Evolutionary conservation across 257 asterid species (phyloP).

Genomic region (Osmanthus fragrans): DNA sequence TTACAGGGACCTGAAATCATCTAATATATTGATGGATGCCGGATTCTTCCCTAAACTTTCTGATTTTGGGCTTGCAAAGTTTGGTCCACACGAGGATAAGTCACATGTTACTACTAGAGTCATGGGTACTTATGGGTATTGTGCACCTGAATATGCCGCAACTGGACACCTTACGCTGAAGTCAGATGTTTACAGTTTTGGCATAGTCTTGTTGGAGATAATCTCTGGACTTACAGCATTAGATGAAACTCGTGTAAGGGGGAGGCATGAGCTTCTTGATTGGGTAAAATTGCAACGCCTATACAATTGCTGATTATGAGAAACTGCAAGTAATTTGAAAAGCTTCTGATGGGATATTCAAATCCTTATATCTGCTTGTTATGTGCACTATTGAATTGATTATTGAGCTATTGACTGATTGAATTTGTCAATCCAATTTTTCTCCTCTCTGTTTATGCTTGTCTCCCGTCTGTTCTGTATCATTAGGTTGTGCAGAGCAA

Average conservation of each 20-base stretch:
- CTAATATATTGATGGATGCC: slow-evolving; percentile 48
- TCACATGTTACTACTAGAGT: slow-evolving; percentile 54
- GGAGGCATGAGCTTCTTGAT: slow-evolving; percentile 26
- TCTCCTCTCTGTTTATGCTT: too few species aligned
- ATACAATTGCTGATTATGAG: neutral
- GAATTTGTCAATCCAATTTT: too few species aligned
- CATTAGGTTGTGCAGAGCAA: too few species aligned
- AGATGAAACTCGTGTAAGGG: slow-evolving; percentile 10
- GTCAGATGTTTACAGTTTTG: slow-evolving; percentile 51
- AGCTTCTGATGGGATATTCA: too few species aligned
- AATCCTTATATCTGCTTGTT: too few species aligned
- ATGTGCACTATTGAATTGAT: too few species aligned
- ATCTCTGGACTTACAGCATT: slow-evolving; percentile 45
- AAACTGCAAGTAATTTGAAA: neutral
- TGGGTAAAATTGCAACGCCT: slow-evolving; percentile 35
- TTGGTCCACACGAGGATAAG: slow-evolving; percentile 41
- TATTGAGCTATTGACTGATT: too few species aligned
- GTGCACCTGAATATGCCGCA: slow-evolving; percentile 35
- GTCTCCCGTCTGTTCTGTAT: too few species aligned
- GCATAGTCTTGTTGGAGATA: slow-evolving; percentile 49
- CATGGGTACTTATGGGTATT: slow-evolving; percentile 40
- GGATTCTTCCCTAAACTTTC: slow-evolving; percentile 49
- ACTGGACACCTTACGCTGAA: slow-evolving; percentile 46
- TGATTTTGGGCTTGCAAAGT: slow-evolving; percentile 59
- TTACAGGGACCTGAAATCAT: slow-evolving; percentile 51